These are phyloP conservation scores for Lycium barbarum DNA, from an alignment of 257 asterid species.

Conservation along the genomic window DNA sequence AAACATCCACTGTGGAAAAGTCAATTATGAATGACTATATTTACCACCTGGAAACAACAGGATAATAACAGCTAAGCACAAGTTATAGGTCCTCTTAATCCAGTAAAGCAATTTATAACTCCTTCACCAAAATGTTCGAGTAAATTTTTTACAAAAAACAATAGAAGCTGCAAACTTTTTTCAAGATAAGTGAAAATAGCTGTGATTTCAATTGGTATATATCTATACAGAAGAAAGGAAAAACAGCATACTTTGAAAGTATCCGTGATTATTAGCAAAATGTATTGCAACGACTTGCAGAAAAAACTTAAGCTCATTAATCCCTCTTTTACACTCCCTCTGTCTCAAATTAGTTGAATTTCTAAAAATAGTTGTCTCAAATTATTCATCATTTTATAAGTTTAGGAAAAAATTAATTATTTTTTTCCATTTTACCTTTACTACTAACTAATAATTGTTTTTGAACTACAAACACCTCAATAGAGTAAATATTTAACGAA, in stretches of 20 bases:
- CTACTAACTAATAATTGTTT: too few species aligned
- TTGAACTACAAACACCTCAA: too few species aligned
- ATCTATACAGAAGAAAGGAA: background rate
- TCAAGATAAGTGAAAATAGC: too few species aligned
- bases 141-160: background rate
- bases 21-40: background rate
- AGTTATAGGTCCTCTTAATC: slow-evolving; percentile 23
- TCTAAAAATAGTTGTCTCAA: too few species aligned
- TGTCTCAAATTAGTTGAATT: too few species aligned
- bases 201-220: background rate
- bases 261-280: background rate
- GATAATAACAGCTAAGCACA: background rate
- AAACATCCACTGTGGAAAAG: background rate
- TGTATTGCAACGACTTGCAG: too few species aligned
- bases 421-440: too few species aligned
- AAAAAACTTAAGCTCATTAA: too few species aligned
- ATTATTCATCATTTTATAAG: too few species aligned
- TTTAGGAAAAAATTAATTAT: too few species aligned
- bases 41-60: slow-evolving; percentile 12
- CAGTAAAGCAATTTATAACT: slow-evolving; percentile 4
- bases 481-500: too few species aligned
- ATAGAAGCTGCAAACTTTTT: background rate
- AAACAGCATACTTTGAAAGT: background rate
- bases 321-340: background rate
- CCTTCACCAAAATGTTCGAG: slow-evolving; percentile 23